Evolutionary conservation across 2,329 filamentous ascomycete species (phyloP).

Genomic region (Nemania sp.): DNA sequence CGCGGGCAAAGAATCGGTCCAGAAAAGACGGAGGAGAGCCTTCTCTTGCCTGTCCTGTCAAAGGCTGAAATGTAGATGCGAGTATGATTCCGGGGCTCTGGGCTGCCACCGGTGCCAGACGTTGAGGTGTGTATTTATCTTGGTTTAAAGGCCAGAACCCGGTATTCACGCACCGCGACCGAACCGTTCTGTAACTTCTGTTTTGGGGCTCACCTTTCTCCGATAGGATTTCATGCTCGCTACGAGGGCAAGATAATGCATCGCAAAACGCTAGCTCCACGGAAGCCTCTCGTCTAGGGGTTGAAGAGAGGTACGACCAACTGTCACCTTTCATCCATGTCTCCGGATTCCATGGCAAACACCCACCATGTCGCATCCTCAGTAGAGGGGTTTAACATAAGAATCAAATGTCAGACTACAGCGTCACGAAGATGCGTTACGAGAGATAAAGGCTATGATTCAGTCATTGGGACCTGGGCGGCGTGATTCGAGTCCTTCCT

Average conservation of each 20-base stretch:
- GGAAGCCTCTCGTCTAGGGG: conserved; percentile 11
- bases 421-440: conserved; percentile 34
- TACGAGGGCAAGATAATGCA: conserved; percentile 27
- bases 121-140: conserved; percentile 31
- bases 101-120: conserved; percentile 39
- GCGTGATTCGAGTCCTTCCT: conserved; percentile 9
- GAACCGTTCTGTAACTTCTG: not conserved
- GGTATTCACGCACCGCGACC: not conserved
- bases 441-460: conserved; percentile 35
- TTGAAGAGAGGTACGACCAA: conserved; percentile 38
- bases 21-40: conserved; percentile 35
- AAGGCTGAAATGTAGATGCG: conserved; percentile 37
- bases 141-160: not conserved
- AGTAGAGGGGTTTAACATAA: not conserved
- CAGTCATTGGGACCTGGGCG: conserved; percentile 23
- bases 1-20: conserved; percentile 13
- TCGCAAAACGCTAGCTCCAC: conserved; percentile 2
- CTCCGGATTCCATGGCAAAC: too few relatives aligned
- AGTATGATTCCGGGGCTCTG: conserved; percentile 34
- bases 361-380: too few relatives aligned
- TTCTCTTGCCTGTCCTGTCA: conserved; percentile 39
- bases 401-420: conserved; percentile 27
- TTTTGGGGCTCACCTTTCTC: conserved; percentile 10
- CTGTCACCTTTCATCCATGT: too few relatives aligned
- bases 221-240: conserved; percentile 35